Base-by-base conservation (phyloP, 345 rosid genomes). In the Bretschneidera sinensis region DNA sequence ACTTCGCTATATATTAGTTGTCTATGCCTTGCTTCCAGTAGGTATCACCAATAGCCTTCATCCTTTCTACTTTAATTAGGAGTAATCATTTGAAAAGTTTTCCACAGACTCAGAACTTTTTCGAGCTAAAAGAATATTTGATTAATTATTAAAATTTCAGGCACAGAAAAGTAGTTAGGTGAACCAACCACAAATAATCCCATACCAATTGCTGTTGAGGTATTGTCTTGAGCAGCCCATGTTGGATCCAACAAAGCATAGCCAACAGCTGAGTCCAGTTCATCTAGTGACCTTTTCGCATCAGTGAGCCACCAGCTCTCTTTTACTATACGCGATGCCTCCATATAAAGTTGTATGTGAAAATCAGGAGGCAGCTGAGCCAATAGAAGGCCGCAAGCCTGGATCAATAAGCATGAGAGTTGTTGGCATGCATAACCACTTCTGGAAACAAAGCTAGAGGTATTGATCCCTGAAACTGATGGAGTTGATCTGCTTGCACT, bases 211-310 rank as follows among this genome's bases (percentile, higher is more conserved):
- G 96, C 96, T 2, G 99, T 90, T 17, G 97, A 94, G 55, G 99
- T 91, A 68, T 85, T 91, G 76, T 94, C 99, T 72, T 91, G 97
- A 72, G 99, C 91, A 76, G 99, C 97, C 96, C 97, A 91, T 34
- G 95, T 82, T 68, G 99, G 97, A 81, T 94, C 97, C 79, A 94
- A 70, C 77, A 91, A 81, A 70, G 97, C 99, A 73, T 88, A 94
- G 65, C 89, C 88, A 68, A 82, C 91, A 54, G 99, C 99, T 28
- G 95, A 85, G 74, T 88, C 92, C 48, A 94, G 73, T 71, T 94
- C 96, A 47, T 78, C 86, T 55, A 68, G 59, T 6, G 97, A 86
- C 74, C 89, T 83, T 66, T 86, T 86, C 51, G 79, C 84, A 64
- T 91, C 99, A 48, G 78, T 83, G 25, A 94, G 88, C 99, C 96